Conservation (phyloP, 108 stramenopile species). For the Skeletonema menzelii region DNA sequence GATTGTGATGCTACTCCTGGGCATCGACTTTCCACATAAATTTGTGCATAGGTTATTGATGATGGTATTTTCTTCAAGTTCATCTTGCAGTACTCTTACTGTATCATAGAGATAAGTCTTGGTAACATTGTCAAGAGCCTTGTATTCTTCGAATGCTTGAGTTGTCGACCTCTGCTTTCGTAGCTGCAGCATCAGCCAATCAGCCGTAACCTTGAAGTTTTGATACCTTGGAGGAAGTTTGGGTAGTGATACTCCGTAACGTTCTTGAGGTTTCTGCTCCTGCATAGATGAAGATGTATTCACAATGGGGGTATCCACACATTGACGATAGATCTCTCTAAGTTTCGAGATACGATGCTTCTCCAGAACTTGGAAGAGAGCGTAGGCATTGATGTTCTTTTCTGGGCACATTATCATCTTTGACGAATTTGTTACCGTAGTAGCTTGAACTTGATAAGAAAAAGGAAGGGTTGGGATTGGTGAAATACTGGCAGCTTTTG, state of each 20-base stretch:
- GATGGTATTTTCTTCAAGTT: not conserved
- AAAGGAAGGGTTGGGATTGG: not conserved
- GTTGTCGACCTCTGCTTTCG: slow-evolving; percentile 1
- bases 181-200: slow-evolving; percentile 5
- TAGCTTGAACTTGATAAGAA: not conserved
- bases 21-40: not conserved
- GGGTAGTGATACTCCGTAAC: not conserved
- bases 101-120: slow-evolving; percentile 10
- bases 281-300: not conserved
- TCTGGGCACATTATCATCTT: not conserved
- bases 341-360: slow-evolving; percentile 23
- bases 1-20: slow-evolving; percentile 7
- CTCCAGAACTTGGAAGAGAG: slow-evolving; percentile 18
- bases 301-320: not conserved
- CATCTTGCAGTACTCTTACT: not conserved
- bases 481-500: not conserved
- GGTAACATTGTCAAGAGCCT: slow-evolving; percentile 12
- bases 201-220: slow-evolving; percentile 2
- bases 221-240: slow-evolving; percentile 30
- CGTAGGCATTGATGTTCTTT: slow-evolving; percentile 14
- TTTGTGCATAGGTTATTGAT: not conserved
- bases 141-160: not conserved
- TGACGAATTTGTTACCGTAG: not conserved
- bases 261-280: not conserved
- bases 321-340: slow-evolving; percentile 15